Percentiles rank a stretch among this genome's conserved stretches.
Evolutionary conservation across 1,284 basidiomycete genomes (phyloP).

Genomic region (Kwoniella shivajii): DNA sequence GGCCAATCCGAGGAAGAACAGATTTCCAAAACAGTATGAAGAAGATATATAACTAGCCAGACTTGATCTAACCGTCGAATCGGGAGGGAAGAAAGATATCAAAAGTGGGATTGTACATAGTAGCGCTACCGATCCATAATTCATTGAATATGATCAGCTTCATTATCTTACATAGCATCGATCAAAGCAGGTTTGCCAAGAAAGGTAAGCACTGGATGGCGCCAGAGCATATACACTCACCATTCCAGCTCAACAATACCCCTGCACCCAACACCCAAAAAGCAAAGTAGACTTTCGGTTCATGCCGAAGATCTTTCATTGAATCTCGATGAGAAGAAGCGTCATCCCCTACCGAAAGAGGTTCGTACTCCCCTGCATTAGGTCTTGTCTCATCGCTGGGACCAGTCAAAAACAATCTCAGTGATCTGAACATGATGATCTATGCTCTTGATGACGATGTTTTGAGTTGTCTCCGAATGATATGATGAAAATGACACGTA

Average conservation of each 20-base stretch:
- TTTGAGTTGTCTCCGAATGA: too few species aligned
- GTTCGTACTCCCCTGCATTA: slow-evolving; percentile 15
- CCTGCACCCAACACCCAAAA: slow-evolving; percentile 54
- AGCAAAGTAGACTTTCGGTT: slow-evolving; percentile 33
- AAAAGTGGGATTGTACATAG: slow-evolving; percentile 51
- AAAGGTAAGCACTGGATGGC: not conserved
- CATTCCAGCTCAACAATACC: slow-evolving; percentile 52
- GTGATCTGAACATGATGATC: slow-evolving; percentile 11
- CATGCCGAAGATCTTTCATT: slow-evolving; percentile 3
- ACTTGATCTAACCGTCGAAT: slow-evolving; percentile 28
- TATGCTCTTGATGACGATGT: too few species aligned
- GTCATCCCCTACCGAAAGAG: slow-evolving; percentile 19
- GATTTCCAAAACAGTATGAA: slow-evolving; percentile 50
- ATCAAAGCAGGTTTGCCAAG: not conserved
- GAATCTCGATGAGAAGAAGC: not conserved
- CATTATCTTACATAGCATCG: not conserved
- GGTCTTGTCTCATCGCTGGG: not conserved
- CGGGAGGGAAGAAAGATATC: slow-evolving; percentile 37
- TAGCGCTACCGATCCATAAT: slow-evolving; percentile 33
- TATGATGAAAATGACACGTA: too few species aligned
- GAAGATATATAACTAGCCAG: slow-evolving; percentile 48
- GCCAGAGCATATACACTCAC: slow-evolving; percentile 38
- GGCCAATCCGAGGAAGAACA: slow-evolving; percentile 51
- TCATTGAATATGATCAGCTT: not conserved
- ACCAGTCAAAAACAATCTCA: slow-evolving; percentile 4